Evolutionary conservation across 768 basidiomycete genomes (phyloP).

Genomic region (Mycena sanguinolenta): DNA sequence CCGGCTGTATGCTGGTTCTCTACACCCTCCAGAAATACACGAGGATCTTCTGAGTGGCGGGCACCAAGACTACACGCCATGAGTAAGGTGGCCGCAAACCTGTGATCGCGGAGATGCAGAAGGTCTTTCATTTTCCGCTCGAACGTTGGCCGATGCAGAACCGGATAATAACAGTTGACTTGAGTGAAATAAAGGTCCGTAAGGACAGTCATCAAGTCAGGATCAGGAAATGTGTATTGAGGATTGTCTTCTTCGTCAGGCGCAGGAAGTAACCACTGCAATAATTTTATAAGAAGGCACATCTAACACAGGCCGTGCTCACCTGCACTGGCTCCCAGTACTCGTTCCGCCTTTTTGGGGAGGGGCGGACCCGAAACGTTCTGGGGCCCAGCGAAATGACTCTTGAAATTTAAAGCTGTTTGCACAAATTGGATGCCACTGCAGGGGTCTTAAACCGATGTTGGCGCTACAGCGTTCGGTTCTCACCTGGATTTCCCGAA

Average conservation of each 20-base stretch:
- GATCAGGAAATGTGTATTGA: slow-evolving; percentile 62
- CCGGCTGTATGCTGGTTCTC: slow-evolving; percentile 63
- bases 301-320: slow-evolving; percentile 31
- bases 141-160: slow-evolving; percentile 83
- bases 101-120: slow-evolving; percentile 62
- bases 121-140: slow-evolving; percentile 62
- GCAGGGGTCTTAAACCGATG: neutral
- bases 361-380: slow-evolving; percentile 35
- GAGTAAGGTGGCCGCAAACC: slow-evolving; percentile 55
- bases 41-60: slow-evolving; percentile 70
- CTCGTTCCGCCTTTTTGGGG: slow-evolving; percentile 55
- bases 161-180: slow-evolving; percentile 68
- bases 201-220: slow-evolving; percentile 67
- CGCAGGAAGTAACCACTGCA: slow-evolving; percentile 30
- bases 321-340: slow-evolving; percentile 66
- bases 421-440: slow-evolving; percentile 67
- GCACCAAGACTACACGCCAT: slow-evolving; percentile 66
- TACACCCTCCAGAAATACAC: slow-evolving; percentile 62
- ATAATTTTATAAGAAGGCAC: neutral
- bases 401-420: slow-evolving; percentile 70
- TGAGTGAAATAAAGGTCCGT: slow-evolving; percentile 63
- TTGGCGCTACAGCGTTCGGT: no score
- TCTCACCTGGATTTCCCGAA: slow-evolving; percentile 56
- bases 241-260: slow-evolving; percentile 42
- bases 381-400: slow-evolving; percentile 28